Evolutionary conservation across 2,329 filamentous ascomycete species (phyloP).

Genomic region (Exophiala lecanii-corni): DNA sequence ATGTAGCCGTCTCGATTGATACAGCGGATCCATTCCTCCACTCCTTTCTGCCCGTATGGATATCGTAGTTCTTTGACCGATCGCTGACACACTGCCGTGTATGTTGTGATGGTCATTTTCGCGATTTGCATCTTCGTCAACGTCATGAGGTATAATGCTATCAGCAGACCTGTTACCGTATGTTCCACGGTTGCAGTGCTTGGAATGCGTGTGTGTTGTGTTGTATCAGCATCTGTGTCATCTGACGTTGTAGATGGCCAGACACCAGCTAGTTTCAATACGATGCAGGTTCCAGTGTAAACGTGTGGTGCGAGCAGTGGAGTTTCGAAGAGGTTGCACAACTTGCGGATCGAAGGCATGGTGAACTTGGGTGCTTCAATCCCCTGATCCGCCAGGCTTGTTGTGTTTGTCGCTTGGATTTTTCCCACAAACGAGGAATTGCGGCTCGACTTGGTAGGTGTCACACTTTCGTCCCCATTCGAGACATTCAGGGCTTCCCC

Average conservation of each 20-base stretch:
- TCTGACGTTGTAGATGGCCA: slow-evolving; percentile 20
- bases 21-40: slow-evolving; percentile 58
- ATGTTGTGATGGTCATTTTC: slow-evolving; percentile 23
- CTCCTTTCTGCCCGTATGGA: slow-evolving; percentile 46
- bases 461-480: not conserved
- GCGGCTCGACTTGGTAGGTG: slow-evolving; percentile 36
- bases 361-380: slow-evolving; percentile 58
- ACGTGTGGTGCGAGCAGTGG: slow-evolving; percentile 65
- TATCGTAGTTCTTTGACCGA: slow-evolving; percentile 25
- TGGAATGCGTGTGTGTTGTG: slow-evolving; percentile 40
- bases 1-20: slow-evolving; percentile 49
- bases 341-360: slow-evolving; percentile 60
- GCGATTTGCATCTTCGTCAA: slow-evolving; percentile 33
- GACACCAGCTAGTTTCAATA: slow-evolving; percentile 51
- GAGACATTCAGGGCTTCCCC: slow-evolving; percentile 24
- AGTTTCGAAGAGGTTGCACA: slow-evolving; percentile 60
- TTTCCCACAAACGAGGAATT: slow-evolving; percentile 16
- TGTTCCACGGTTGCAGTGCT: slow-evolving; percentile 35
- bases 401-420: slow-evolving; percentile 17
- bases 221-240: slow-evolving; percentile 40
- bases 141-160: slow-evolving; percentile 43
- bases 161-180: slow-evolving; percentile 35
- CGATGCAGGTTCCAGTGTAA: slow-evolving; percentile 60
- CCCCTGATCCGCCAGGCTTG: slow-evolving; percentile 10
- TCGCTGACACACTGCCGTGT: slow-evolving; percentile 15